These are phyloP conservation scores for Penicillium manginii DNA, from an alignment of 495 filamentous ascomycete genomes.

Conservation along the genomic window DNA sequence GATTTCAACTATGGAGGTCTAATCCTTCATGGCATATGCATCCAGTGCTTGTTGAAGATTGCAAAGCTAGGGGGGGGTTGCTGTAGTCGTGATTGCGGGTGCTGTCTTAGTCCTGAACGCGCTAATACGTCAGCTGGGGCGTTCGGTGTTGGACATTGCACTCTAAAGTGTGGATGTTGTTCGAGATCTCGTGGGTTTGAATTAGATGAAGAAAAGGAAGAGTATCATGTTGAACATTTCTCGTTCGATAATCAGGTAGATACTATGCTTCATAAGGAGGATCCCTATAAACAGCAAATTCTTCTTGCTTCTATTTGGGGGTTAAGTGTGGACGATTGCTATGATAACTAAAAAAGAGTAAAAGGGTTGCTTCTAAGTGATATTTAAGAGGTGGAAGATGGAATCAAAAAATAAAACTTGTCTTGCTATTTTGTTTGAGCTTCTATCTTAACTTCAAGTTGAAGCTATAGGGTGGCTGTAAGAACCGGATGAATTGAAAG, in stretches of 20 bases:
- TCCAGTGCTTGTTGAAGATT: slow-evolving; percentile 18
- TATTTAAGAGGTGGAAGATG: too few relatives aligned
- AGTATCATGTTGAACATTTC: not conserved
- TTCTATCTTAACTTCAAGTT: too few relatives aligned
- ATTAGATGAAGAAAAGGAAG: slow-evolving; percentile 6
- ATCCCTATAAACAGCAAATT: slow-evolving; percentile 3
- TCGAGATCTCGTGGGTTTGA: slow-evolving; percentile 7
- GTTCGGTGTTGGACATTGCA: slow-evolving; percentile 14
- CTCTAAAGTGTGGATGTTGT: slow-evolving; percentile 13
- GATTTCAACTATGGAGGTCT: slow-evolving; percentile 14
- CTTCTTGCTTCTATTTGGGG: slow-evolving; percentile 7
- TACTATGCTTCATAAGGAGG: not conserved
- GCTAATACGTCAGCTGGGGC: slow-evolving; percentile 11
- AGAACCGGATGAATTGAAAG: too few relatives aligned
- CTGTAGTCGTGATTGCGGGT: slow-evolving; percentile 17
- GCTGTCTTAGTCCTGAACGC: slow-evolving; percentile 12
- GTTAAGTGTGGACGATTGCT: not conserved
- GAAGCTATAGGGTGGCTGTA: too few relatives aligned
- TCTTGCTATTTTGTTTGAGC: too few relatives aligned
- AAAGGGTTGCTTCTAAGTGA: too few relatives aligned
- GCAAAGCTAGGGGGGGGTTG: slow-evolving; percentile 13
- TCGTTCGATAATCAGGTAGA: not conserved
- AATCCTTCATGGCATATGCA: slow-evolving; percentile 15
- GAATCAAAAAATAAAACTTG: too few relatives aligned
- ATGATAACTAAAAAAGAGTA: too few relatives aligned